A percentile compares a stretch with the other conserved stretches of the same genome.
phyloP scores from a whole-genome alignment of 208 protist species.

The Trypanosomatidae sp. region DNA sequence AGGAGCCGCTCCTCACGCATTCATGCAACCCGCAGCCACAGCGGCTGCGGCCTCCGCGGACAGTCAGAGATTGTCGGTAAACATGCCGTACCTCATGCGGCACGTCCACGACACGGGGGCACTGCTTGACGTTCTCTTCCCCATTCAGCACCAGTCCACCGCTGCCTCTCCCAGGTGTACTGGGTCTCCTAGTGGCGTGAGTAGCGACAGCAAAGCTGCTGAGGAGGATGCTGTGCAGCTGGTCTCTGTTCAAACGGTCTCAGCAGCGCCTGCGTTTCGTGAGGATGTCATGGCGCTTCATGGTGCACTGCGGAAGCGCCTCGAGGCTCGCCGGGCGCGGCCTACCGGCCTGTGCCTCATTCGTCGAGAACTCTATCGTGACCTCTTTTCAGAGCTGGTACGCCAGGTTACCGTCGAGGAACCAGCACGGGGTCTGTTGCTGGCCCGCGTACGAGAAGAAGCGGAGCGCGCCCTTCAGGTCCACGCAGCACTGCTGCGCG shows the following conservation, averaged over 20 bases:
- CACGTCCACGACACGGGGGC: conserved; percentile 35
- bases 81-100: conserved; percentile 43
- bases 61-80: not conserved
- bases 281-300: conserved; percentile 84
- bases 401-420: conserved; percentile 98
- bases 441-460: conserved; percentile 97
- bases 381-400: conserved; percentile 98
- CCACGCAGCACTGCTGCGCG: conserved; percentile 52
- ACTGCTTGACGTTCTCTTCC: conserved; percentile 63
- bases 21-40: not conserved
- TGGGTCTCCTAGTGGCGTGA: not conserved
- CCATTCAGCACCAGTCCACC: conserved; percentile 17
- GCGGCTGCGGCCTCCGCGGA: conserved; percentile 7
- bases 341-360: conserved; percentile 97
- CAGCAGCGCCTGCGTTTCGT: conserved; percentile 47
- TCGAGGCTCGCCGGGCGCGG: conserved; percentile 92
- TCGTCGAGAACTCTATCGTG: conserved; percentile 96
- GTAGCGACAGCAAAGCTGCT: not conserved
- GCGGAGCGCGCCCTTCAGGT: conserved; percentile 56
- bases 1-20: not conserved
- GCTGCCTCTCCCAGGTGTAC: not conserved
- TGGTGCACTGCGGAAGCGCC: conserved; percentile 85
- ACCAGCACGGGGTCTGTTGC: conserved; percentile 96
- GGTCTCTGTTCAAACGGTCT: conserved; percentile 53
- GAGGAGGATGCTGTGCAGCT: not conserved